Conservation (phyloP, 768 basidiomycete species). For the Boletus fagicola region DNA sequence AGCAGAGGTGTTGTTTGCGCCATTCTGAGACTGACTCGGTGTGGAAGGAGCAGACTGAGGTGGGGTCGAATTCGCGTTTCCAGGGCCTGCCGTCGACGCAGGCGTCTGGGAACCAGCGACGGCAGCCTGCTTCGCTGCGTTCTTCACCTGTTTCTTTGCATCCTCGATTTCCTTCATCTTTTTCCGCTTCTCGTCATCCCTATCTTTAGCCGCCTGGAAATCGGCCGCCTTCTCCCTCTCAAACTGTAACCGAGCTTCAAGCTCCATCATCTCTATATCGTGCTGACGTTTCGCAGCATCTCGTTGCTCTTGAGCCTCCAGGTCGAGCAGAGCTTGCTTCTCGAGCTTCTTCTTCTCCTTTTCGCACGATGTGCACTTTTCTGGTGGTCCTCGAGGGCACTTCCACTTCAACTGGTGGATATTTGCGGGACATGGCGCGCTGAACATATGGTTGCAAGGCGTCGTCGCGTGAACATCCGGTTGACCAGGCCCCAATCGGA, state of each 20-base stretch:
- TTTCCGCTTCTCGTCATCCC: slow-evolving; percentile 9
- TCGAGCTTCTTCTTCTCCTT: slow-evolving; percentile 40
- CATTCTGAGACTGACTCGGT: slow-evolving; percentile 1
- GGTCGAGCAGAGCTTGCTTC: slow-evolving; percentile 39
- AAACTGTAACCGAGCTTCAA: slow-evolving; percentile 10
- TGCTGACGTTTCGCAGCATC: slow-evolving; percentile 49
- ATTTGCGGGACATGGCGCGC: slow-evolving; percentile 39
- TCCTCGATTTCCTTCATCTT: slow-evolving; percentile 14
- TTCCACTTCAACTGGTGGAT: slow-evolving; percentile 44
- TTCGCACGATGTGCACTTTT: slow-evolving; percentile 48
- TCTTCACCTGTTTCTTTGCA: slow-evolving; percentile 6
- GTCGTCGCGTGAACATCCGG: slow-evolving; percentile 30
- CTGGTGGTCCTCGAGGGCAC: slow-evolving; percentile 41
- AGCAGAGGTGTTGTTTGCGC: not conserved
- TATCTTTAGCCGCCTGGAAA: slow-evolving; percentile 12
- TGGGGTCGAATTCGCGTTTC: not conserved
- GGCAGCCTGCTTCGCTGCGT: slow-evolving; percentile 2
- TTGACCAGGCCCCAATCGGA: slow-evolving; percentile 47
- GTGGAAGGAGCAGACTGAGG: not conserved
- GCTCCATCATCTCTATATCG: slow-evolving; percentile 12
- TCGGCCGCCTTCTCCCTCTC: slow-evolving; percentile 12
- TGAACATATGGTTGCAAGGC: slow-evolving; percentile 41
- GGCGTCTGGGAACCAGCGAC: not conserved
- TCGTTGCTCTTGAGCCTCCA: slow-evolving; percentile 41
- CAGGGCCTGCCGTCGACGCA: not conserved